Percentiles rank a stretch among this genome's conserved stretches.
These are phyloP conservation scores for Paralagenidium karlingii DNA, from an alignment of 352 stramenopile species.

Conservation along the genomic window DNA sequence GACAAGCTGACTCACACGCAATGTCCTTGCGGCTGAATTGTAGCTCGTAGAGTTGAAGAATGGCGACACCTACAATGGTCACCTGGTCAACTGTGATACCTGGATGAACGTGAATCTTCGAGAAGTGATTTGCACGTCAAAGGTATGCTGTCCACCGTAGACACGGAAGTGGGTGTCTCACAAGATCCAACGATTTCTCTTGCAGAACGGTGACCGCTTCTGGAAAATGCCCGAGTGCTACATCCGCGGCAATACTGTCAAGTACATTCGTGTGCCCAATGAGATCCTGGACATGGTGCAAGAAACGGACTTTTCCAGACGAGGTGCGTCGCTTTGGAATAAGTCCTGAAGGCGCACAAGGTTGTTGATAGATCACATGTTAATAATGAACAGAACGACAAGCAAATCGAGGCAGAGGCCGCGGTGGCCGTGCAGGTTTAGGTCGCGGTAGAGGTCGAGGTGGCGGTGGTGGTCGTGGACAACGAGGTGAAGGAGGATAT, in stretches of 20 bases:
- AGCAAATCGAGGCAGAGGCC: conserved; percentile 54
- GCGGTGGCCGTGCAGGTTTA: conserved; percentile 32
- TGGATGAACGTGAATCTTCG: conserved; percentile 99
- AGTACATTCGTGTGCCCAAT: conserved; percentile 97
- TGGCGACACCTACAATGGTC: conserved; percentile 97
- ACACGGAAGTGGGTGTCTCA: not conserved
- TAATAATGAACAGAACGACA: conserved; percentile 40
- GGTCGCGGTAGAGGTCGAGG: conserved; percentile 23
- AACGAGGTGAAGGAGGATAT: conserved; percentile 12
- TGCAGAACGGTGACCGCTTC: conserved; percentile 93
- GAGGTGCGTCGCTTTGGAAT: conserved; percentile 19
- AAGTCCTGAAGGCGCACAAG: conserved; percentile 1
- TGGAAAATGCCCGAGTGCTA: conserved; percentile 98
- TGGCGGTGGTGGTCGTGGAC: conserved; percentile 23
- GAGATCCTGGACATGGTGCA: conserved; percentile 93
- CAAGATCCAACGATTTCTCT: not conserved
- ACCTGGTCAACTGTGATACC: conserved; percentile 94
- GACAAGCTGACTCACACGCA: not conserved
- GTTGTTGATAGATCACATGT: conserved; percentile 1
- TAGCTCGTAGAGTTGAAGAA: conserved; percentile 98
- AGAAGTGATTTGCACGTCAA: conserved; percentile 98
- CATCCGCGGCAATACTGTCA: conserved; percentile 96
- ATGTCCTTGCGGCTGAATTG: not conserved
- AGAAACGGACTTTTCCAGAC: conserved; percentile 86
- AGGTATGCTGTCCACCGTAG: conserved; percentile 20